Base-by-base conservation (phyloP, 1,139 yeast species). In the Ogataea hybrid region DNA sequence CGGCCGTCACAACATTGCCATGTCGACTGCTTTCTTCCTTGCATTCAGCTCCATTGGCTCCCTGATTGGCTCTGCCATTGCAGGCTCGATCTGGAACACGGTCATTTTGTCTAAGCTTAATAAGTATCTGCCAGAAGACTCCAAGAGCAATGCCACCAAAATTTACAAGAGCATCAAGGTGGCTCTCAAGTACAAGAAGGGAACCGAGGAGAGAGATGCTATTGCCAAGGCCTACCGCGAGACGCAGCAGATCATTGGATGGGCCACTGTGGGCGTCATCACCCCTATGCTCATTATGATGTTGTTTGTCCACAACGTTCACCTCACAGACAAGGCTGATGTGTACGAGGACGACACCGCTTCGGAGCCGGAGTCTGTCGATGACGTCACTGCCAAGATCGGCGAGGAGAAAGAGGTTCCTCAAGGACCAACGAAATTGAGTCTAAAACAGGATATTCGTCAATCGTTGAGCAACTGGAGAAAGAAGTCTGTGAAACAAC, bases 141-240 rank as follows among this genome's bases (percentile, higher is more conserved):
- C 27, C 12, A 34, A 28, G 18, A 22, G 12, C 12, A 12, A 17
- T 4, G 32, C 32, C 16, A 34, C 32, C 16, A 34, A 34, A 14
- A 34, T 34, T 18, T 34, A 27, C 27, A 34, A 34, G 17, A 34
- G 37, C 25, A 10, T 34, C 25, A 34, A 17, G 21, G 37, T 34
- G 18, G 37, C 37, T 5, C 18, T 34, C 3, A 27, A 27, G 18
- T 27, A 34, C 25, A 27, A 34, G 25, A 34, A 34, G 15, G 37
- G 31, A 10, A 11, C 37, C 8, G 31, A 25, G 15, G 18, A 21
- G 9, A 34, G 37, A 20, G 14, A 8, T 3, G 37, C 37, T 3
- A 34, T 27, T 9, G 37, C 37, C 6, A 16, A 16, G 18, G 37
- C 37, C 12, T 34, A 34, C 29, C 14, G 36, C 15, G 35, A 32